A percentile compares a stretch with the other conserved stretches of the same genome.
These are phyloP conservation scores for Gaultheria prostrata DNA, from an alignment of 148 eudicot species.

Conservation along the genomic window DNA sequence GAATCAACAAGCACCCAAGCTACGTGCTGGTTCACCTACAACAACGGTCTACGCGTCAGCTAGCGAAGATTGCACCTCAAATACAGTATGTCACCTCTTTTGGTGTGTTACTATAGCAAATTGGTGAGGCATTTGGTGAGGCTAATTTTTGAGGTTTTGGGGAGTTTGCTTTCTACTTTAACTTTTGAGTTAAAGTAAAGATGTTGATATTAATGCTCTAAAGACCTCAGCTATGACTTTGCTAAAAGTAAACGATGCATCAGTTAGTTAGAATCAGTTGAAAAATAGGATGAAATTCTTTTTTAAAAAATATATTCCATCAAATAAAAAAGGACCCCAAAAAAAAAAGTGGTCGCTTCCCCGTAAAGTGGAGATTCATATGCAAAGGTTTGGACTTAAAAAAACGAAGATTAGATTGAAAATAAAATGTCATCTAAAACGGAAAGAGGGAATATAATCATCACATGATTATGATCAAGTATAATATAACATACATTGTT, in stretches of 20 bases:
- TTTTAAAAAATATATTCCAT: not conserved
- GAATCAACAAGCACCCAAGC: too few species aligned
- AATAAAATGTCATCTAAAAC: not conserved
- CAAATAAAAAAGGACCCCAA: not conserved
- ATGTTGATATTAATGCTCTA: too few species aligned
- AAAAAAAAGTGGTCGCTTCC: not conserved
- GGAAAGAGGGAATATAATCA: slow-evolving; percentile 4
- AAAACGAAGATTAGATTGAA: not conserved
- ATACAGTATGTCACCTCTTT: too few species aligned
- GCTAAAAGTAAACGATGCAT: not conserved
- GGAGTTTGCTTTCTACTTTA: too few species aligned
- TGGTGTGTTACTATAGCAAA: too few species aligned
- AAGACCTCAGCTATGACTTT: not conserved
- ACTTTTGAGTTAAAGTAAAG: too few species aligned
- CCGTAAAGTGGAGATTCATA: not conserved
- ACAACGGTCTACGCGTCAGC: too few species aligned
- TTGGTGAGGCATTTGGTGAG: too few species aligned
- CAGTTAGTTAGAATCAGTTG: not conserved
- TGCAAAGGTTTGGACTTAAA: not conserved
- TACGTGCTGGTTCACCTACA: too few species aligned
- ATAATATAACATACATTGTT: not conserved
- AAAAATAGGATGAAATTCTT: not conserved
- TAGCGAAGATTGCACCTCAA: too few species aligned
- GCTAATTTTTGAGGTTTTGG: too few species aligned
- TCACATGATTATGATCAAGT: not conserved